phyloP scores from a whole-genome alignment of 371 early-diverging fungal species.

The Mucor mucedo region DNA sequence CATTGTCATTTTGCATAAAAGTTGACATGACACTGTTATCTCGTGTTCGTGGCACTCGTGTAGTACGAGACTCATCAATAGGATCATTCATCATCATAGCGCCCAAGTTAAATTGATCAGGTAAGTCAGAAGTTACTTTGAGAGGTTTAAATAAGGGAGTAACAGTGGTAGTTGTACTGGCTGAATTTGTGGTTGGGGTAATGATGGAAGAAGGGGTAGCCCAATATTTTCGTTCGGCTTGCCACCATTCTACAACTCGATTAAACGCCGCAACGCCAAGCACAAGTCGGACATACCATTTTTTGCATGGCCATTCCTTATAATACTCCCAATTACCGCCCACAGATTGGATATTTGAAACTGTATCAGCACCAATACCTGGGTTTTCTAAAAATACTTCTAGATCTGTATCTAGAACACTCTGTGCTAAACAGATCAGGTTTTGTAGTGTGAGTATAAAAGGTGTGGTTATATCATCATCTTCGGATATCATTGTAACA shows the following conservation, averaged over 20 bases:
- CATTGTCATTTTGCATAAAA: constrained; percentile 6
- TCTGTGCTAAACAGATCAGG: constrained; percentile 59
- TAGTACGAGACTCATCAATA: not conserved
- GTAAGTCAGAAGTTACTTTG: no score
- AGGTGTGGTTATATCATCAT: constrained; percentile 62
- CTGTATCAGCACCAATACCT: constrained; percentile 58
- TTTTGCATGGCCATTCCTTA: constrained; percentile 63
- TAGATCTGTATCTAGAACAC: constrained; percentile 61
- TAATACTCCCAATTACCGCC: constrained; percentile 59
- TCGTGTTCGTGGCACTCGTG: constrained; percentile 6
- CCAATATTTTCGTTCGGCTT: constrained; percentile 59
- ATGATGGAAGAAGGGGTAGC: constrained; percentile 11
- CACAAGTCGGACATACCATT: constrained; percentile 60
- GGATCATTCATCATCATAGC: not conserved
- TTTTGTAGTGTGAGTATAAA: constrained; percentile 66
- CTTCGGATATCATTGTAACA: constrained; percentile 45
- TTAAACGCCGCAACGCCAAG: constrained; percentile 63
- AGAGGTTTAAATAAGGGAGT: constrained; percentile 14
- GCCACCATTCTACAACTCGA: constrained; percentile 69
- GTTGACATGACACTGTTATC: constrained; percentile 13
- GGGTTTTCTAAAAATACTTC: constrained; percentile 57
- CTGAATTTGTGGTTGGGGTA: not conserved
- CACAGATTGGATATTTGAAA: constrained; percentile 55
- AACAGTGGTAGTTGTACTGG: constrained; percentile 4
- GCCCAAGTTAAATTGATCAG: not conserved